Percentiles rank a stretch among this genome's conserved stretches.
Conservation (phyloP, 441 rosid genomes). For the Erodium texanum region DNA sequence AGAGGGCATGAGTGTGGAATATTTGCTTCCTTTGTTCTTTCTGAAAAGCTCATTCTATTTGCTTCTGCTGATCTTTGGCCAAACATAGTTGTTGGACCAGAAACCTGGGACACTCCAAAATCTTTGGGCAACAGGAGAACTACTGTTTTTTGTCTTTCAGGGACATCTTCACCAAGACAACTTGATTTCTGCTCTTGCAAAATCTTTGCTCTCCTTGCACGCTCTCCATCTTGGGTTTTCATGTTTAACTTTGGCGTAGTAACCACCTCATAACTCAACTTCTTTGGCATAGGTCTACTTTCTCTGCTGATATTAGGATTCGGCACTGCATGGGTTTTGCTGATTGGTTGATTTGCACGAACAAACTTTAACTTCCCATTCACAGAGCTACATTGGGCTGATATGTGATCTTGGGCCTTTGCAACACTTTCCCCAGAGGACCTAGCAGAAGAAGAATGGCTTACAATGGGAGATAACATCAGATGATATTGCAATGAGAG, state of each 20-base stretch:
- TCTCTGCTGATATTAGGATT: conserved; percentile 25
- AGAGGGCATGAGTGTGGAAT: conserved; percentile 37
- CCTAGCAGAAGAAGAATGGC: conserved; percentile 23
- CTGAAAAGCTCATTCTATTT: conserved; percentile 33
- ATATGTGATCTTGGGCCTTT: conserved; percentile 25
- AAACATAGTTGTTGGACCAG: conserved; percentile 26
- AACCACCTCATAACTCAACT: conserved; percentile 27
- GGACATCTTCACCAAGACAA: conserved; percentile 26
- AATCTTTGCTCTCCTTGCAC: conserved; percentile 28
- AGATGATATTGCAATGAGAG: conserved; percentile 47
- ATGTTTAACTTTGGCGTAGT: conserved; percentile 26
- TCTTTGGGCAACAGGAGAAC: conserved; percentile 42
- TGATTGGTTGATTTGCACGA: conserved; percentile 27
- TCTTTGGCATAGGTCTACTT: conserved; percentile 25
- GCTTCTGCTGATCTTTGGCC: conserved; percentile 34
- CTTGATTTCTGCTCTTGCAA: conserved; percentile 28
- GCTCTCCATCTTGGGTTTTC: conserved; percentile 33
- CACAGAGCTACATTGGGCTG: conserved; percentile 16
- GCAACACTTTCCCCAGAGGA: conserved; percentile 26
- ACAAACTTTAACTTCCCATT: conserved; percentile 22
- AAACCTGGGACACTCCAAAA: conserved; percentile 29
- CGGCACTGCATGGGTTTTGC: conserved; percentile 28
- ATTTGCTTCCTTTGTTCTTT: conserved; percentile 24
- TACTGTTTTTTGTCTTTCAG: conserved; percentile 32
- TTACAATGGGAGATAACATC: conserved; percentile 36